A percentile compares a stretch with the other conserved stretches of the same genome.
Evolutionary conservation across 495 filamentous ascomycete genomes (phyloP).

Genomic region (Penicillium silybi): DNA sequence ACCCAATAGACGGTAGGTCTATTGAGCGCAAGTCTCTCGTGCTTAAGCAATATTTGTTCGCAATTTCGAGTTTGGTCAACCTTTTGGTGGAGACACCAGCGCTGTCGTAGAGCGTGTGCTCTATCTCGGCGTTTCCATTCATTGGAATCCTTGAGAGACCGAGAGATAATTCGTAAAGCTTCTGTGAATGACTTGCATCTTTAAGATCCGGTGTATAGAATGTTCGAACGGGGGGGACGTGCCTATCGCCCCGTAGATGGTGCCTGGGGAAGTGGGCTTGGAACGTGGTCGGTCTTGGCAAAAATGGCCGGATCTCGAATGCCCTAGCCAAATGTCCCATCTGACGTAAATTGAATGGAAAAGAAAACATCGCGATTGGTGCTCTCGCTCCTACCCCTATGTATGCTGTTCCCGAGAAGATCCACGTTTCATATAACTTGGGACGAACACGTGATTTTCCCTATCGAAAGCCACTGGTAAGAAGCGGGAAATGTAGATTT

Average conservation of each 20-base stretch:
- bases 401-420: not conserved
- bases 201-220: not conserved
- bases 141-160: conserved; percentile 17
- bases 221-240: not conserved
- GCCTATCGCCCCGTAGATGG: not conserved
- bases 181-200: not conserved
- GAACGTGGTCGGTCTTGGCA: not conserved
- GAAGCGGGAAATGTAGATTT: too few species aligned
- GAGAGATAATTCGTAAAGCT: conserved; percentile 5
- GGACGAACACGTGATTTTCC: not conserved
- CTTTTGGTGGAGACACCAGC: conserved; percentile 1
- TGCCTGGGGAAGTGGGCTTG: not conserved
- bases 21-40: conserved; percentile 25
- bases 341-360: not conserved
- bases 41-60: conserved; percentile 18
- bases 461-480: too few species aligned
- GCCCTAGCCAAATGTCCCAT: not conserved
- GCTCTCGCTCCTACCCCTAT: not conserved
- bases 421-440: not conserved
- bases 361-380: not conserved
- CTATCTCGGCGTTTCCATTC: conserved; percentile 20
- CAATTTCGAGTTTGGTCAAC: conserved; percentile 22
- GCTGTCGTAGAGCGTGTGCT: conserved; percentile 10
- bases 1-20: conserved; percentile 26
- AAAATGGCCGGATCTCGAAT: not conserved